Conservation (phyloP, 2,329 filamentous ascomycete genomes). For the Aspergillus bombycis region DNA sequence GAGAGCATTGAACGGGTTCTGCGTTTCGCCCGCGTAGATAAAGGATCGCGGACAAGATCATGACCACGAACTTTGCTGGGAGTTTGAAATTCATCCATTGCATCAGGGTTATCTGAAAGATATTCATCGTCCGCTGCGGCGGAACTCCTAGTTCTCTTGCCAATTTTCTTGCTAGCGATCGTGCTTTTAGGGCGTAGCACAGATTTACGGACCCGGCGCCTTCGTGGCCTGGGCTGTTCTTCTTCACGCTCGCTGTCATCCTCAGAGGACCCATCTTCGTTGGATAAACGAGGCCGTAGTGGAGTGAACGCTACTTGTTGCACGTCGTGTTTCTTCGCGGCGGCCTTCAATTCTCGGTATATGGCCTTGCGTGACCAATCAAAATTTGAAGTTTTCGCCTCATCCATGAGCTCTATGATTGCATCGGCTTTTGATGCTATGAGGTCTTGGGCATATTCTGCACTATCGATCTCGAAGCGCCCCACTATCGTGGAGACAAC, state of each 20-base stretch:
- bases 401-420: constrained; percentile 42
- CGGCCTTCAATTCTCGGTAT: constrained; percentile 44
- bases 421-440: constrained; percentile 36
- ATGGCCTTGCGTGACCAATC: constrained; percentile 48
- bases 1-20: constrained; percentile 35
- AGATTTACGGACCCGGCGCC: constrained; percentile 44
- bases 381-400: constrained; percentile 38
- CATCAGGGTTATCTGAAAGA: constrained; percentile 34
- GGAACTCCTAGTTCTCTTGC: constrained; percentile 44
- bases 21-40: constrained; percentile 34
- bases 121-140: constrained; percentile 26
- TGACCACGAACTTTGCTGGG: constrained; percentile 39
- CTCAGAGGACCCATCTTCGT: constrained; percentile 35
- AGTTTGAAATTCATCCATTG: constrained; percentile 34
- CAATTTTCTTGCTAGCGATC: constrained; percentile 43
- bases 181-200: constrained; percentile 48
- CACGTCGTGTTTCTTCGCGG: constrained; percentile 30
- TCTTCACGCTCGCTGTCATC: constrained; percentile 33
- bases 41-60: constrained; percentile 36
- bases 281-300: constrained; percentile 31
- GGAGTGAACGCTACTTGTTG: constrained; percentile 37
- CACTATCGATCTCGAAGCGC: constrained; percentile 38
- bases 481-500: constrained; percentile 35
- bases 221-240: constrained; percentile 27
- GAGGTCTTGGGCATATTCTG: constrained; percentile 41